Conservation (phyloP, 208 protist species). For the Leishmania lainsoni region DNA sequence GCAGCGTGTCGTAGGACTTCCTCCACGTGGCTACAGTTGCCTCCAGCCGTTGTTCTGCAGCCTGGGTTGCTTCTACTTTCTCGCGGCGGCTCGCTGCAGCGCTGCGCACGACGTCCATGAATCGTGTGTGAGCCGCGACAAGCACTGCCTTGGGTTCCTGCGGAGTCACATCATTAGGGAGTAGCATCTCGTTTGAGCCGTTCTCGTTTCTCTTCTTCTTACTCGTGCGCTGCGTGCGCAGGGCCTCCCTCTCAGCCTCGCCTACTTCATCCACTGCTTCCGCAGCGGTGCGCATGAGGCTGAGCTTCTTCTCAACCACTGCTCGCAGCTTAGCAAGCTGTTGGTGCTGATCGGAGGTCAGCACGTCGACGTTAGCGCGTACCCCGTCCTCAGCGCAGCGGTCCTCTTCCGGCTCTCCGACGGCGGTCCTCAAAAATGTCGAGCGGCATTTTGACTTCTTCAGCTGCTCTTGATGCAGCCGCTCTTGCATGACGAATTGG, state of each 20-base stretch:
- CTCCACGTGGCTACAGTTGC: slow-evolving; percentile 20
- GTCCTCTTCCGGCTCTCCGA: background rate
- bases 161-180: background rate
- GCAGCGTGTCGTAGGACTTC: slow-evolving; percentile 4
- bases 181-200: background rate
- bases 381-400: background rate
- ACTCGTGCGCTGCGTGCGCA: background rate
- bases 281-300: slow-evolving; percentile 5
- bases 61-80: slow-evolving; percentile 17
- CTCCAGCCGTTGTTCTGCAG: slow-evolving; percentile 25
- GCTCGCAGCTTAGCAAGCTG: slow-evolving; percentile 16
- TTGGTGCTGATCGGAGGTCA: background rate
- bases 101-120: slow-evolving; percentile 16
- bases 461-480: slow-evolving; percentile 6
- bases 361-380: background rate
- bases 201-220: background rate
- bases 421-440: background rate
- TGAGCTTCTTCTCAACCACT: slow-evolving; percentile 22
- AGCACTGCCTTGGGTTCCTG: background rate
- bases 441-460: background rate
- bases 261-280: background rate
- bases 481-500: slow-evolving; percentile 16
- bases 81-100: slow-evolving; percentile 13
- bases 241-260: background rate
- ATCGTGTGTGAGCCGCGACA: slow-evolving; percentile 15